Evolutionary conservation across 805 yeast genomes (phyloP).

Genomic region (Metschnikowia vanudenii): DNA sequence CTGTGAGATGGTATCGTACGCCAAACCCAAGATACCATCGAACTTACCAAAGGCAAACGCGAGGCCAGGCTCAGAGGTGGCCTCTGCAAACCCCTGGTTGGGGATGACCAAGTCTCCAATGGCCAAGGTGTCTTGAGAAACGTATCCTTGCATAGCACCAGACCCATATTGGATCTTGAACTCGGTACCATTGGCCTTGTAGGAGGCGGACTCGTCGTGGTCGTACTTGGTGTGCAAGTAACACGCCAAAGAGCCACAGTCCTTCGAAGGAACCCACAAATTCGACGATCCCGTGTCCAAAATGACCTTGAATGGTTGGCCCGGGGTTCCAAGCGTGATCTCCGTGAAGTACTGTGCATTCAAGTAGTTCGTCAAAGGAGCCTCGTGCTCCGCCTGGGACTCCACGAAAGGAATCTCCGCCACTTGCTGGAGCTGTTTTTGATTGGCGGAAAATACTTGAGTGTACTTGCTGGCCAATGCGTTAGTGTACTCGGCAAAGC

Average conservation of each 20-base stretch:
- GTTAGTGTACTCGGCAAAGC: conserved; percentile 52
- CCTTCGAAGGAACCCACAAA: conserved; percentile 91
- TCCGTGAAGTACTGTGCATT: conserved; percentile 97
- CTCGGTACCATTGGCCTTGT: conserved; percentile 81
- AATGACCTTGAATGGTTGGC: conserved; percentile 88
- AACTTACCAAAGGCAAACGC: conserved; percentile 98
- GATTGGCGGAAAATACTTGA: conserved; percentile 40
- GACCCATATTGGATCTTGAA: conserved; percentile 90
- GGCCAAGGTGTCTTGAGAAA: conserved; percentile 79
- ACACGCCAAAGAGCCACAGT: conserved; percentile 93
- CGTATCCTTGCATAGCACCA: conserved; percentile 88
- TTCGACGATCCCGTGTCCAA: conserved; percentile 96
- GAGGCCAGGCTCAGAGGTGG: conserved; percentile 95
- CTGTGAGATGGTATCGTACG: conserved; percentile 87
- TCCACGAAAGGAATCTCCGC: conserved; percentile 21
- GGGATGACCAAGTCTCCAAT: conserved; percentile 85
- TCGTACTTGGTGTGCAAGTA: conserved; percentile 90
- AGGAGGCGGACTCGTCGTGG: conserved; percentile 76
- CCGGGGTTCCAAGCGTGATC: conserved; percentile 88
- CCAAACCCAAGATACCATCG: conserved; percentile 96
- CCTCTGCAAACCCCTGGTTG: conserved; percentile 93
- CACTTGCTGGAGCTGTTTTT: conserved; percentile 21
- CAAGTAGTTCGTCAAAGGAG: conserved; percentile 88
- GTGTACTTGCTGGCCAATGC: conserved; percentile 64
- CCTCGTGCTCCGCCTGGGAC: conserved; percentile 46